phyloP scores from a whole-genome alignment of 768 basidiomycete species.

The Suillus placidus region DNA sequence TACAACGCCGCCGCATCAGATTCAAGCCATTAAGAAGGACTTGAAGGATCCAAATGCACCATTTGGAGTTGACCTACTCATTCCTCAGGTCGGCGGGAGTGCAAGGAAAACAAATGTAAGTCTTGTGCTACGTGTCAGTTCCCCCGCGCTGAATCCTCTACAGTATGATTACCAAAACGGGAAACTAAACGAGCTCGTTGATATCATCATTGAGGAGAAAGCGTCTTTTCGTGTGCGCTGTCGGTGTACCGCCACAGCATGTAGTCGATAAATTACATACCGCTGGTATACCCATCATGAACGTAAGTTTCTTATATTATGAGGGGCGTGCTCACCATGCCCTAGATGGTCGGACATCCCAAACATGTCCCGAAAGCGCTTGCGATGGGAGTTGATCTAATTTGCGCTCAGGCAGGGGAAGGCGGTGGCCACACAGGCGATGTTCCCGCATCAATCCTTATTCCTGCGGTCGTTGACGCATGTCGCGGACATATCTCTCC shows the following conservation, averaged over 20 bases:
- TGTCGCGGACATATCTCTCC: conserved; percentile 77
- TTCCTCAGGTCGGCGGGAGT: conserved; percentile 84
- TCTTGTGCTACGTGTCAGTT: conserved; percentile 1
- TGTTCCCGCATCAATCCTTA: conserved; percentile 80
- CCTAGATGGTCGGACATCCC: conserved; percentile 89
- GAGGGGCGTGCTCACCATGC: neutral
- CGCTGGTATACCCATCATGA: conserved; percentile 88
- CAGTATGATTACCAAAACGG: conserved; percentile 92
- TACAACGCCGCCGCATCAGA: conserved; percentile 42
- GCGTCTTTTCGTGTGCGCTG: conserved; percentile 88
- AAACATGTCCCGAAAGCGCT: conserved; percentile 85
- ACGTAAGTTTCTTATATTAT: conserved; percentile 45
- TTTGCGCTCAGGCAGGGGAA: conserved; percentile 94
- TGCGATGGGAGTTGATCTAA: conserved; percentile 84
- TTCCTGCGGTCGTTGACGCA: conserved; percentile 88
- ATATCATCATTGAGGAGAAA: conserved; percentile 93
- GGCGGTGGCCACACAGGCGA: conserved; percentile 90
- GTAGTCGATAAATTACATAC: conserved; percentile 82
- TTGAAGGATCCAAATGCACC: conserved; percentile 76
- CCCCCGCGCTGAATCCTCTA: conserved; percentile 2
- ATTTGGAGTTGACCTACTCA: conserved; percentile 89
- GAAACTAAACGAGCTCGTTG: conserved; percentile 77
- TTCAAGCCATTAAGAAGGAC: conserved; percentile 69
- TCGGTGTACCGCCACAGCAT: conserved; percentile 83
- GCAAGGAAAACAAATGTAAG: conserved; percentile 90